Conservation (phyloP, 768 basidiomycete genomes). For the Mycena latifolia region DNA sequence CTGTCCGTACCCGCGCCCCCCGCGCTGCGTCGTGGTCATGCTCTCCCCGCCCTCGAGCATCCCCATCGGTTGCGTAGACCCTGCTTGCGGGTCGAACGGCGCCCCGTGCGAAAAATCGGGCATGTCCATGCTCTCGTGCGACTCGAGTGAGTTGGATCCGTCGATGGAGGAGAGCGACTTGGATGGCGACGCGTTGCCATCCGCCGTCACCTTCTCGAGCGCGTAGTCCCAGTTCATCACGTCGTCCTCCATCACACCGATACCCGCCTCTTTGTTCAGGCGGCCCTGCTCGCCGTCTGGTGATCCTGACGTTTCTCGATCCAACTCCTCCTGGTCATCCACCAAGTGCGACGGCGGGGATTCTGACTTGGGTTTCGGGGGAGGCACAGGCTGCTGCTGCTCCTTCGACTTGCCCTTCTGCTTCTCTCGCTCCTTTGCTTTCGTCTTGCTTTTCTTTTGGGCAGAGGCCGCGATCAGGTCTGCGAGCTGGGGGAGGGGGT, state of each 20-base stretch:
- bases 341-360: neutral
- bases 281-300: constrained; percentile 9
- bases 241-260: constrained; percentile 8
- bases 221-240: constrained; percentile 32
- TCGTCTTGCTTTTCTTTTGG: constrained; percentile 33
- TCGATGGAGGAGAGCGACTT: constrained; percentile 36
- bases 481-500: constrained; percentile 23
- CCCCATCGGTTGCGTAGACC: constrained; percentile 36
- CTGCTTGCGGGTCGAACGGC: constrained; percentile 28
- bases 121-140: constrained; percentile 23
- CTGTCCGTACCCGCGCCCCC: constrained; percentile 32
- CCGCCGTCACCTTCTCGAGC: neutral
- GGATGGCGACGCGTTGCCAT: constrained; percentile 18
- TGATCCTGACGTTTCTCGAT: no score
- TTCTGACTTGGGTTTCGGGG: constrained; percentile 4
- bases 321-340: neutral
- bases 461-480: constrained; percentile 35
- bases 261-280: constrained; percentile 8
- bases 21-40: constrained; percentile 26
- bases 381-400: neutral
- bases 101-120: constrained; percentile 30
- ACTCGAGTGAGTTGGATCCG: constrained; percentile 33
- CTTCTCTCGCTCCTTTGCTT: constrained; percentile 15
- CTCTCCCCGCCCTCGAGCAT: constrained; percentile 24
- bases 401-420: constrained; percentile 11